These are phyloP conservation scores for Diaporthe aspalathi DNA, from an alignment of 2,329 filamentous ascomycete genomes.

Conservation along the genomic window DNA sequence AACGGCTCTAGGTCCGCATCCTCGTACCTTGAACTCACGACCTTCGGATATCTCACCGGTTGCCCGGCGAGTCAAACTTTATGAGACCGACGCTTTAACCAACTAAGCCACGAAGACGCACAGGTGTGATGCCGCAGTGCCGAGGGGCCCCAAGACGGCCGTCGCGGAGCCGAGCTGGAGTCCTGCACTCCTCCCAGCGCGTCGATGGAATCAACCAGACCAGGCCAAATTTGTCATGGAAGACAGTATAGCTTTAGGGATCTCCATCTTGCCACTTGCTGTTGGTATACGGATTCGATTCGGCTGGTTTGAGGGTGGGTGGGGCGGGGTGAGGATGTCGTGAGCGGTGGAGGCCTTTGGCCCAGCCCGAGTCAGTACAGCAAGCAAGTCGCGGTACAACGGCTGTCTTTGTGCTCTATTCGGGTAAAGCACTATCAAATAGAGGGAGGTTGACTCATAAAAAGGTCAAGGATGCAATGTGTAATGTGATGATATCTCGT, in stretches of 20 bases:
- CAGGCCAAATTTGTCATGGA: rapidly evolving
- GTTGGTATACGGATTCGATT: neutral
- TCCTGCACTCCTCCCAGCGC: neutral
- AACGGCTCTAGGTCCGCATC: neutral
- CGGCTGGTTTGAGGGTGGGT: neutral
- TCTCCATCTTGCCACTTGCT: neutral
- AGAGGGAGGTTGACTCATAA: neutral
- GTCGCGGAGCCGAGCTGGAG: neutral
- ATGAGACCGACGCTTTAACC: slow-evolving; percentile 55
- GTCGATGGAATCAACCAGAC: neutral
- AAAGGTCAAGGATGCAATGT: too few species aligned
- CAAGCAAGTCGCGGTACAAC: neutral
- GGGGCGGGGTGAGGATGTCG: neutral
- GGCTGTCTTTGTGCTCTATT: neutral
- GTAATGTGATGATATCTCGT: neutral
- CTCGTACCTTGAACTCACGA: slow-evolving; percentile 54
- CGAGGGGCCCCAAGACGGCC: neutral
- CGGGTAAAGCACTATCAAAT: neutral
- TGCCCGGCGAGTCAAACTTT: slow-evolving; percentile 38
- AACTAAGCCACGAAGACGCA: slow-evolving; percentile 51
- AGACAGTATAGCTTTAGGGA: neutral
- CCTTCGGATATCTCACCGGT: slow-evolving; percentile 49
- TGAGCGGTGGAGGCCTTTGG: slow-evolving; percentile 1
- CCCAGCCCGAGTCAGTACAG: neutral
- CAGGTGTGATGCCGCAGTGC: neutral